Evolutionary conservation across 2,329 filamentous ascomycete genomes (phyloP).

Genomic region (Anisogramma anomala): DNA sequence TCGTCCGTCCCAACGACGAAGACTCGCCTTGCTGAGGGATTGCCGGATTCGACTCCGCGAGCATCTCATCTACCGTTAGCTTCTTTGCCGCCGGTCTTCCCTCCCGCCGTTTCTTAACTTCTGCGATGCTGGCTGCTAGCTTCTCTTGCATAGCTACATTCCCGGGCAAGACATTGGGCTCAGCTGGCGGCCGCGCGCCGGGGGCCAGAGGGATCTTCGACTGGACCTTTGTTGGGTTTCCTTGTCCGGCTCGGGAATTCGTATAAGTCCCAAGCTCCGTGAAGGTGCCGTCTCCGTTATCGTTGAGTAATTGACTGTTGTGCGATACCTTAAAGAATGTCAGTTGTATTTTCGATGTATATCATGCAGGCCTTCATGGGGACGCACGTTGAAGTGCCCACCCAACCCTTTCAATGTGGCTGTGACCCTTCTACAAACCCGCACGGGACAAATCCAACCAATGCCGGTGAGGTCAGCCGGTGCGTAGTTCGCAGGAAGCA

Average conservation of each 20-base stretch:
- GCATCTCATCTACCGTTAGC: slow-evolving; percentile 5
- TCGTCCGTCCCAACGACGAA: background rate
- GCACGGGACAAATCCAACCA: slow-evolving; percentile 8
- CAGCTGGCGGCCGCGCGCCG: background rate
- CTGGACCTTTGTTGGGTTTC: background rate
- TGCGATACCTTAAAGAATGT: background rate
- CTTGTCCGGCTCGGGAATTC: accelerated
- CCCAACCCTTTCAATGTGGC: background rate
- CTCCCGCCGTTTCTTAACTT: background rate
- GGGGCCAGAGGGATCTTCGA: background rate
- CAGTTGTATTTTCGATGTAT: background rate
- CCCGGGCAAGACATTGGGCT: background rate
- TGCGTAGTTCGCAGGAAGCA: slow-evolving; percentile 3
- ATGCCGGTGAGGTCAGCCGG: background rate
- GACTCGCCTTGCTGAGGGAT: background rate
- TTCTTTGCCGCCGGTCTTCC: too few species aligned
- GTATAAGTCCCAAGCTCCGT: background rate
- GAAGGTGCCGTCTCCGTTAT: slow-evolving; percentile 10
- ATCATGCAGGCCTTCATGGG: too few species aligned
- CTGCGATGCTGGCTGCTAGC: background rate
- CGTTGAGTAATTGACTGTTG: background rate
- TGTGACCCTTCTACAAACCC: background rate
- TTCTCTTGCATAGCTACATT: background rate
- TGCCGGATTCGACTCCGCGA: background rate
- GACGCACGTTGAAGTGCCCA: slow-evolving; percentile 1